phyloP scores from a whole-genome alignment of 1,139 yeast genomes.

The Yamadazyma atlantica region DNA sequence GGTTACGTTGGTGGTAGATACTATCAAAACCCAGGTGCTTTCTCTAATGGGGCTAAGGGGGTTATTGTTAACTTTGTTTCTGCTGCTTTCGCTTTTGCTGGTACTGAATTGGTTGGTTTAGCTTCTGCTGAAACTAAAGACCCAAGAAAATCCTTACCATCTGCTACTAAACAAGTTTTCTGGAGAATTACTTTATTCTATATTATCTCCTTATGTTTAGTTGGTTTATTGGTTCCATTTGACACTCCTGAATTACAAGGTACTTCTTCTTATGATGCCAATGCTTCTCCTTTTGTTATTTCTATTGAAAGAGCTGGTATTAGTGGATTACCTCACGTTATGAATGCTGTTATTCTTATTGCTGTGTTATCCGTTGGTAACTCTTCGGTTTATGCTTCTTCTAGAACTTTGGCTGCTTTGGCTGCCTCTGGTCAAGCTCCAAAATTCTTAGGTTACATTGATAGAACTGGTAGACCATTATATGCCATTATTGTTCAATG shows the following conservation, averaged over 20 bases:
- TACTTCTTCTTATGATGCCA: conserved; percentile 35
- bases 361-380: conserved; percentile 50
- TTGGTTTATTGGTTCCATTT: conserved; percentile 46
- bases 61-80: conserved; percentile 45
- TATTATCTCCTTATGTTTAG: conserved; percentile 41
- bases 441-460: conserved; percentile 67
- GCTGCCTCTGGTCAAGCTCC: conserved; percentile 86
- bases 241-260: conserved; percentile 32
- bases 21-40: conserved; percentile 67
- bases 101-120: conserved; percentile 48
- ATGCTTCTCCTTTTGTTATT: conserved; percentile 51
- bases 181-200: conserved; percentile 48
- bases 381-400: conserved; percentile 68
- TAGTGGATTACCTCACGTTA: conserved; percentile 44
- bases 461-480: conserved; percentile 72
- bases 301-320: conserved; percentile 45
- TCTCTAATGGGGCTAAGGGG: conserved; percentile 64
- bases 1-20: conserved; percentile 58
- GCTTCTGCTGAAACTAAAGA: conserved; percentile 44
- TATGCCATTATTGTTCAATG: conserved; percentile 60
- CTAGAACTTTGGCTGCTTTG: conserved; percentile 79
- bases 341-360: conserved; percentile 48
- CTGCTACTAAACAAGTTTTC: conserved; percentile 48
- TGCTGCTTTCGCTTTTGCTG: conserved; percentile 49
- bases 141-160: conserved; percentile 43